A percentile compares a stretch with the other conserved stretches of the same genome.
phyloP scores from a whole-genome alignment of 2,329 filamentous ascomycete species.

The Akanthomyces dipterigenus region DNA sequence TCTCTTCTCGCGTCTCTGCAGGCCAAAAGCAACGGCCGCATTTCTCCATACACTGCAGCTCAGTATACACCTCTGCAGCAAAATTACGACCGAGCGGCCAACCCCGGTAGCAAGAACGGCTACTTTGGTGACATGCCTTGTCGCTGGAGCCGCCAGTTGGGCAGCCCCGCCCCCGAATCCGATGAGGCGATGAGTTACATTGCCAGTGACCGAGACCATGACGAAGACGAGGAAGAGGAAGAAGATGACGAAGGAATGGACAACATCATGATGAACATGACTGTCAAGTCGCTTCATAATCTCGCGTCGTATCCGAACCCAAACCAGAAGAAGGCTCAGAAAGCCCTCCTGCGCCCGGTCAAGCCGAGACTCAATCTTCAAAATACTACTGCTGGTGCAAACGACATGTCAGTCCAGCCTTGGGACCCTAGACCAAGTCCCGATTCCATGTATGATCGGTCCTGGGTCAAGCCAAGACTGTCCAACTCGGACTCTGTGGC shows the following conservation, averaged over 20 bases:
- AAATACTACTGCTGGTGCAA: neutral
- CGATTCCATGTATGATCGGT: neutral
- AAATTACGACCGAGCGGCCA: slow-evolving; percentile 46
- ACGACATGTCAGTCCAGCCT: neutral
- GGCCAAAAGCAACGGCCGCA: slow-evolving; percentile 21
- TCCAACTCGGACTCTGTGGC: slow-evolving; percentile 9
- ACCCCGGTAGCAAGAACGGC: slow-evolving; percentile 23
- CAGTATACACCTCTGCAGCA: slow-evolving; percentile 48
- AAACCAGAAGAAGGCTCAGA: slow-evolving; percentile 45
- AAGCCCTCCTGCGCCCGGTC: slow-evolving; percentile 31
- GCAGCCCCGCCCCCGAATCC: neutral
- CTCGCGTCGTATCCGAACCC: slow-evolving; percentile 51
- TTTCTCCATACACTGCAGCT: slow-evolving; percentile 20
- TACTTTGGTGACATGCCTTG: slow-evolving; percentile 3
- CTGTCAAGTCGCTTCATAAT: slow-evolving; percentile 44
- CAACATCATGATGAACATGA: slow-evolving; percentile 29
- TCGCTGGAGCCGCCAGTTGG: neutral
- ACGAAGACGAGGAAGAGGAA: slow-evolving; percentile 21
- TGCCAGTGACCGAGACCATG: slow-evolving; percentile 13
- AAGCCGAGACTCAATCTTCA: slow-evolving; percentile 17
- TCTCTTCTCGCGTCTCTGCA: slow-evolving; percentile 29
- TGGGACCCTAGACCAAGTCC: slow-evolving; percentile 1
- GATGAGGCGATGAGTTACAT: neutral
- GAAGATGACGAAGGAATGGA: slow-evolving; percentile 24
- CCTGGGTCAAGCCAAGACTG: slow-evolving; percentile 1